Evolutionary conservation across 2,329 filamentous ascomycete species (phyloP).

Genomic region (Stachybotrys chlorohalonatus): DNA sequence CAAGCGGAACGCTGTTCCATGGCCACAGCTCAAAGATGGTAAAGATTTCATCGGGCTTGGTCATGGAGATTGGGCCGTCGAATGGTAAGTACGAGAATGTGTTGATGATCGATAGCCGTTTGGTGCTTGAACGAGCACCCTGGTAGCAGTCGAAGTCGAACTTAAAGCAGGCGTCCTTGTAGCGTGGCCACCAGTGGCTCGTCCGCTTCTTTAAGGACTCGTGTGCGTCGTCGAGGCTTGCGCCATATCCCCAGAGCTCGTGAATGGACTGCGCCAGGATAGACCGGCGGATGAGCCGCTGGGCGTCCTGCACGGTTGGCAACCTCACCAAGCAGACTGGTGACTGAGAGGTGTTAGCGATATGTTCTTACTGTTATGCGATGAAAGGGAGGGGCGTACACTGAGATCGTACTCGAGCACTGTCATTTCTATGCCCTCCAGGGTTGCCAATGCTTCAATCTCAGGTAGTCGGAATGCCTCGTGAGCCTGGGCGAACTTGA

Average conservation of each 20-base stretch:
- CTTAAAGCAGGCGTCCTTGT: slow-evolving; percentile 62
- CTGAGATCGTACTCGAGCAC: slow-evolving; percentile 66
- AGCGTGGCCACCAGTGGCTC: slow-evolving; percentile 55
- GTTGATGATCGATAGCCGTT: slow-evolving; percentile 71
- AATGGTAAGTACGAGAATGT: slow-evolving; percentile 73
- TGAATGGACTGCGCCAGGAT: slow-evolving; percentile 78
- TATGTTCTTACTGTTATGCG: slow-evolving; percentile 3
- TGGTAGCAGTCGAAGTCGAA: slow-evolving; percentile 80
- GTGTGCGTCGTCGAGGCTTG: slow-evolving; percentile 60
- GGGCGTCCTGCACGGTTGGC: slow-evolving; percentile 54
- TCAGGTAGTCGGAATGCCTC: slow-evolving; percentile 87
- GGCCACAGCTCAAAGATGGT: slow-evolving; percentile 77
- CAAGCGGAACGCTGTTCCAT: slow-evolving; percentile 38
- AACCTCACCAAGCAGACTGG: slow-evolving; percentile 77
- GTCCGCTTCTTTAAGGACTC: slow-evolving; percentile 50
- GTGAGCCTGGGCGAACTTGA: slow-evolving; percentile 83
- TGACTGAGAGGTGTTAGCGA: slow-evolving; percentile 44
- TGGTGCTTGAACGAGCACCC: slow-evolving; percentile 53
- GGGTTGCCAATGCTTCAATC: slow-evolving; percentile 66
- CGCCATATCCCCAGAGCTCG: slow-evolving; percentile 76
- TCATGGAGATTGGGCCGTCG: slow-evolving; percentile 69
- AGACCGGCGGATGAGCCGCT: slow-evolving; percentile 60
- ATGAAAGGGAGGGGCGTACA: slow-evolving; percentile 40
- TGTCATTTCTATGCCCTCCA: slow-evolving; percentile 58
- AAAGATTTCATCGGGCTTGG: slow-evolving; percentile 64